These are phyloP conservation scores for Wallacemonas sp. DNA, from an alignment of 208 protist genomes.

Conservation along the genomic window DNA sequence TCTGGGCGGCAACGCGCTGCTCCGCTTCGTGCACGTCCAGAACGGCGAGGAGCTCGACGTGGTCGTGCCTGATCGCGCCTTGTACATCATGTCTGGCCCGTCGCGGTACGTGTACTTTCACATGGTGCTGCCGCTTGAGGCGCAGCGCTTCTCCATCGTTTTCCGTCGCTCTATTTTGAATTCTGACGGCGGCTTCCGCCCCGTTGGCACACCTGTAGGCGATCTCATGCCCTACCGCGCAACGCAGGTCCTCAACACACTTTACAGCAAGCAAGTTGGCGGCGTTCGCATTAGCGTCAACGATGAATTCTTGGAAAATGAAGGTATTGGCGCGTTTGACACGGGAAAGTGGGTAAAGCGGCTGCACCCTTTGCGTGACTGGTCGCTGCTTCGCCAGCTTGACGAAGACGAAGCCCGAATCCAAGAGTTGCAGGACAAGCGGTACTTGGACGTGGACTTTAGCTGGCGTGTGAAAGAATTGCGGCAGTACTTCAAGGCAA, in stretches of 20 bases:
- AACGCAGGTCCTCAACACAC: slow-evolving; percentile 82
- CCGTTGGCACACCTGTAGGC: slow-evolving; percentile 59
- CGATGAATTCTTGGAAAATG: slow-evolving; percentile 77
- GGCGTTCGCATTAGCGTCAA: slow-evolving; percentile 75
- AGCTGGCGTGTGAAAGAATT: slow-evolving; percentile 80
- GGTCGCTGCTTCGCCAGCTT: slow-evolving; percentile 79
- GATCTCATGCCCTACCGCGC: slow-evolving; percentile 82
- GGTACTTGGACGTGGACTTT: slow-evolving; percentile 80
- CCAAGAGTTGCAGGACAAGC: slow-evolving; percentile 69
- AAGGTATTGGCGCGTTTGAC: slow-evolving; percentile 83
- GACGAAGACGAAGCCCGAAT: slow-evolving; percentile 85
- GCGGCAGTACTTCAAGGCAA: slow-evolving; percentile 59
- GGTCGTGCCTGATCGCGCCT: slow-evolving; percentile 75
- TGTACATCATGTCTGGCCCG: slow-evolving; percentile 89
- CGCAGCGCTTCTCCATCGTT: slow-evolving; percentile 85
- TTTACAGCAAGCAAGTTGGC: slow-evolving; percentile 84
- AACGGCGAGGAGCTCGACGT: slow-evolving; percentile 88
- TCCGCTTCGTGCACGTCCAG: slow-evolving; percentile 88
- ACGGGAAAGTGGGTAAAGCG: slow-evolving; percentile 83
- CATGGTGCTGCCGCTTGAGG: slow-evolving; percentile 87
- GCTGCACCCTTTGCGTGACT: slow-evolving; percentile 79
- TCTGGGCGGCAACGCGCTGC: slow-evolving; percentile 72
- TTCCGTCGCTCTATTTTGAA: slow-evolving; percentile 87
- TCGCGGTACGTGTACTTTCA: slow-evolving; percentile 90
- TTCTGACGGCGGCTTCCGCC: slow-evolving; percentile 80